A percentile compares a stretch with the other conserved stretches of the same genome.
phyloP scores from a whole-genome alignment of 1,139 yeast genomes.

The Blastobotrys petasosporus region DNA sequence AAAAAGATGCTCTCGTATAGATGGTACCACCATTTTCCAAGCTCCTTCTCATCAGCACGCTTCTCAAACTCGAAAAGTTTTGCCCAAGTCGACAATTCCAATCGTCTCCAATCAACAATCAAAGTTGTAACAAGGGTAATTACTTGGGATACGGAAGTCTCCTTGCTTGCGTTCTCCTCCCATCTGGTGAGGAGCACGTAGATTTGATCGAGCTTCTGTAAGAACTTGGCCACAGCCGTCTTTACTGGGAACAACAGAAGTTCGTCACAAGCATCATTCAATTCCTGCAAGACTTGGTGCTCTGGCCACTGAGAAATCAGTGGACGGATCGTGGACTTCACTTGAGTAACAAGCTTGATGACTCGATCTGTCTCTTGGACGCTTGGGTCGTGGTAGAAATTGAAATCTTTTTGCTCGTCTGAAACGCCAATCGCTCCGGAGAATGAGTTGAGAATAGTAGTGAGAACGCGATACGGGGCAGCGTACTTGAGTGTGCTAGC shows the following conservation, averaged over 20 bases:
- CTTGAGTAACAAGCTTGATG: constrained; percentile 44
- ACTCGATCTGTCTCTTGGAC: constrained; percentile 58
- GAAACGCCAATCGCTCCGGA: background rate
- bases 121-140: constrained; percentile 56
- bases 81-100: constrained; percentile 85
- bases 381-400: constrained; percentile 67
- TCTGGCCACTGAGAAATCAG: constrained; percentile 83
- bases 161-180: constrained; percentile 85
- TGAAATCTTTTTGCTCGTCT: constrained; percentile 32
- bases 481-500: too few species aligned
- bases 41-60: constrained; percentile 37
- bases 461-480: background rate
- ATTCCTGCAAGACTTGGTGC: constrained; percentile 76
- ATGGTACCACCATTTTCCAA: constrained; percentile 90
- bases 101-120: constrained; percentile 84
- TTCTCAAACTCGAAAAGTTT: constrained; percentile 69
- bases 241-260: constrained; percentile 54
- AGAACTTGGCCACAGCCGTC: constrained; percentile 69
- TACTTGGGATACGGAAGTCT: constrained; percentile 55
- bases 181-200: constrained; percentile 80
- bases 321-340: constrained; percentile 44
- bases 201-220: constrained; percentile 82
- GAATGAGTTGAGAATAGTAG: background rate
- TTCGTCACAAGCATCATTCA: constrained; percentile 62
- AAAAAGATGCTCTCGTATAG: constrained; percentile 62